These are phyloP conservation scores for Yamadazyma trypodendri DNA, from an alignment of 1,139 yeast species.

Conservation along the genomic window DNA sequence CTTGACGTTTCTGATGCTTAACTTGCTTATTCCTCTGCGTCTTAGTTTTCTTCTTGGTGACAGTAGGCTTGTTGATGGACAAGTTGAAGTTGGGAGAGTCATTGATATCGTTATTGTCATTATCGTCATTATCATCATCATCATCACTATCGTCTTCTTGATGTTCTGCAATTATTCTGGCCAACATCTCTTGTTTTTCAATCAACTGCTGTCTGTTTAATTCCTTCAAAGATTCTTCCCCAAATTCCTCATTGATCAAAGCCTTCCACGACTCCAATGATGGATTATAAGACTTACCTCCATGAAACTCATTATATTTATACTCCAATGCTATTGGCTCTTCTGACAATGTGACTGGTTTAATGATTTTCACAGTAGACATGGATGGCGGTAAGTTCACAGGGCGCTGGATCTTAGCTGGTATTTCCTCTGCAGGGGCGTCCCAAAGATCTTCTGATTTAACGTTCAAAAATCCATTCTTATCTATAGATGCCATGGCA, in stretches of 20 bases:
- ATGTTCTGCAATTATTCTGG: conserved; percentile 59
- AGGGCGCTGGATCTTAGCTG: conserved; percentile 27
- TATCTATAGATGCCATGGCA: conserved; percentile 51
- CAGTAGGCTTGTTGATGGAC: conserved; percentile 73
- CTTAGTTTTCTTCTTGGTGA: conserved; percentile 70
- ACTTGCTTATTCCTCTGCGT: conserved; percentile 72
- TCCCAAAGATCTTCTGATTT: conserved; percentile 70
- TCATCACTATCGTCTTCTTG: conserved; percentile 33
- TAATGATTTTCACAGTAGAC: conserved; percentile 7
- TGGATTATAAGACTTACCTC: conserved; percentile 94
- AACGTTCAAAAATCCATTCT: conserved; percentile 60
- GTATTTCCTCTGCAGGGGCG: conserved; percentile 23
- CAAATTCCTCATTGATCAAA: conserved; percentile 66
- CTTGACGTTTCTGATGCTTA: conserved; percentile 60
- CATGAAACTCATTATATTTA: conserved; percentile 36
- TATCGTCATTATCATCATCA: conserved; percentile 47
- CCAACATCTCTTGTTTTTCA: conserved; percentile 62
- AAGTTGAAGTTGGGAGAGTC: conserved; percentile 37
- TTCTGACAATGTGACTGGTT: conserved; percentile 16
- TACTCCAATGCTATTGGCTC: conserved; percentile 21
- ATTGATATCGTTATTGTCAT: conserved; percentile 29
- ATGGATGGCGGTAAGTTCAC: conserved; percentile 8
- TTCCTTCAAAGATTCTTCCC: conserved; percentile 65
- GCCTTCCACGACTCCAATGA: conserved; percentile 79
- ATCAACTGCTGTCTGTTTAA: conserved; percentile 58